Evolutionary conservation across 495 filamentous ascomycete species (phyloP), one percentile per base, ranked within the genome.

Genomic region (Thermothielavioides terrestris): DNA sequence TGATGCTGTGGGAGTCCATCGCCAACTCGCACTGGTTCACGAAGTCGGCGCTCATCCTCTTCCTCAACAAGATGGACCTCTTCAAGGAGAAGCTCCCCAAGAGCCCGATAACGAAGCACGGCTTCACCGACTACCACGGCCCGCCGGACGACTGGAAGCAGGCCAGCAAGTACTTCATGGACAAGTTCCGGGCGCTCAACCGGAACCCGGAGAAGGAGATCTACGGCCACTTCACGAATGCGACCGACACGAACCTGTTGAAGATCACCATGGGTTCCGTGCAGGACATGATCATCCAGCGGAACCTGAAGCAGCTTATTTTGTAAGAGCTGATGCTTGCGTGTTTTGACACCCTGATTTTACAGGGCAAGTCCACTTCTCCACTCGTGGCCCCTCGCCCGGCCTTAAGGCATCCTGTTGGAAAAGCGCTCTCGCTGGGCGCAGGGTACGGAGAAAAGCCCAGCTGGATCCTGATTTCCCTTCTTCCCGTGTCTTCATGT

Each of bases 271-370:
- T 98, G 92, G 78, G 80, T 46, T 94, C 86, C 23, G 92, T 98
- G 28, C 92, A 97, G 63, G 92, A 98, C 64, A 98, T 97, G 86
- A 97, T 98, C 67, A 91, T 98, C 57, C 92, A 98, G 74, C 85
- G 89, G 67, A 98, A 98, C 68, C 76, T 98, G 50, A 88, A 95
- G 70, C 84, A 85, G 63, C 73, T 98, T 58, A 94, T 98, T 61
- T 80, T 97, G 72, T 98, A 80, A 89, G 49, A 52, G 63, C 61
- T 43, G 38, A 49, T 32, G 35, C 36, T 49, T 26, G 28, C 38
- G n/a, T n/a, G n/a, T n/a, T n/a, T n/a, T n/a, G n/a, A n/a, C n/a
- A n/a, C n/a, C n/a, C n/a, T n/a, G n/a, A n/a, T n/a, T n/a, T n/a
- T n/a, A n/a, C n/a, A n/a, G n/a, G n/a, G n/a, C n/a, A n/a, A n/a